phyloP scores from a whole-genome alignment of 2,329 filamentous ascomycete genomes.

The Colletotrichum agaves region DNA sequence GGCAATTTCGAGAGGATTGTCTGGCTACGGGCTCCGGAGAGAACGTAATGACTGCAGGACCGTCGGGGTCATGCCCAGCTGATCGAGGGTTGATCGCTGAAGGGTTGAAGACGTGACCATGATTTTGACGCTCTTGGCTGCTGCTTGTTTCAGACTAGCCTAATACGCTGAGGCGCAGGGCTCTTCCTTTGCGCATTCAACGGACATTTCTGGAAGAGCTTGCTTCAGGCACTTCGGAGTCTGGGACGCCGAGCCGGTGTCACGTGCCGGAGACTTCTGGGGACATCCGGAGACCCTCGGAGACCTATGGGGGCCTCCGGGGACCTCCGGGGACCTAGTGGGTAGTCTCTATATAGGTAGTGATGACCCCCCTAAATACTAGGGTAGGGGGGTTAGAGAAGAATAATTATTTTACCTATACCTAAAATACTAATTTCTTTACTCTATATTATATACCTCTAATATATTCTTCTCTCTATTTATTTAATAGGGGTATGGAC shows the following conservation, averaged over 20 bases:
- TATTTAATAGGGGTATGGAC: no score
- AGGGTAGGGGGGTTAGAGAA: no score
- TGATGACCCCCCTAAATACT: no score
- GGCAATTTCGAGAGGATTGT: conserved; percentile 26
- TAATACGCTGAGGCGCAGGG: background rate
- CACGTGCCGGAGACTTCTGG: no score
- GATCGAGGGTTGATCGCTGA: conserved; percentile 27
- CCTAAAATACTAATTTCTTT: no score
- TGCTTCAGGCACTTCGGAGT: conserved; percentile 5
- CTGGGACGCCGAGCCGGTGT: background rate
- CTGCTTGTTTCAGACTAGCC: background rate
- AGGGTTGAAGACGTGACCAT: conserved; percentile 36
- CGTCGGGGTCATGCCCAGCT: conserved; percentile 14
- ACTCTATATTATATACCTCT: no score
- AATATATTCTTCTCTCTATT: no score
- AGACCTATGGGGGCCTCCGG: no score
- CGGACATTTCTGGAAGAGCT: conserved; percentile 6
- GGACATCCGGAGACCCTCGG: no score
- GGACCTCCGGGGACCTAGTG: no score
- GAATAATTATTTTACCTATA: no score
- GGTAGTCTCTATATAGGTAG: no score
- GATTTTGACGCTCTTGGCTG: conserved; percentile 36
- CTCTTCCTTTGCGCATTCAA: background rate
- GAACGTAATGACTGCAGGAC: conserved; percentile 25
- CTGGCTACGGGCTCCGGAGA: conserved; percentile 17